Evolutionary conservation across 2,329 filamentous ascomycete species (phyloP).

Genomic region (Claviceps sp.): DNA sequence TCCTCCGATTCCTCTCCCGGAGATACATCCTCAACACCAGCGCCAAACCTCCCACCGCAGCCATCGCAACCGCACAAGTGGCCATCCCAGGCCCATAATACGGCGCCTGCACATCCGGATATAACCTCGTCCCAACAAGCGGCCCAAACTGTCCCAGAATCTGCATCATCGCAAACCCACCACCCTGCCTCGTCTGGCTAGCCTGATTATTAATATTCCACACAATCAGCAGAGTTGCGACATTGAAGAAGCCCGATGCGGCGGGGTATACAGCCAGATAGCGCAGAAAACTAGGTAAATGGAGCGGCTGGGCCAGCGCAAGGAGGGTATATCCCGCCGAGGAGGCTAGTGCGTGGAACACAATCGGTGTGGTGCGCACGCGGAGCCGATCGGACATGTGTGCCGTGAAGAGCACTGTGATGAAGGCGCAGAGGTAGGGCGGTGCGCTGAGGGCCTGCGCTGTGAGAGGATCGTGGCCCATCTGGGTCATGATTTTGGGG

Average conservation of each 20-base stretch:
- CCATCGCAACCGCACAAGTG: conserved; percentile 49
- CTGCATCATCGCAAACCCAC: conserved; percentile 70
- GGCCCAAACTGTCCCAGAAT: conserved; percentile 71
- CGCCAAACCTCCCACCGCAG: conserved; percentile 43
- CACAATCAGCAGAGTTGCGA: conserved; percentile 71
- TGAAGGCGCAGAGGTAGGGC: conserved; percentile 66
- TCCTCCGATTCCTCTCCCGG: conserved; percentile 32
- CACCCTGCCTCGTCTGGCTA: conserved; percentile 54
- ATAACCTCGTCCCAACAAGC: conserved; percentile 52
- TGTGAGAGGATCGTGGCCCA: conserved; percentile 56
- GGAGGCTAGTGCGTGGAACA: conserved; percentile 56
- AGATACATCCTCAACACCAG: conserved; percentile 40
- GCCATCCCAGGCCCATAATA: conserved; percentile 51
- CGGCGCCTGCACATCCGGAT: conserved; percentile 45
- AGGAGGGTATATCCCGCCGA: conserved; percentile 46
- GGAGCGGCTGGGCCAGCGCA: conserved; percentile 37
- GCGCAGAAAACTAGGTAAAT: conserved; percentile 34
- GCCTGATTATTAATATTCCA: conserved; percentile 84
- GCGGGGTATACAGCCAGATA: conserved; percentile 73
- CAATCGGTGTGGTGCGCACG: conserved; percentile 51
- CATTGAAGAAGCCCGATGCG: conserved; percentile 66
- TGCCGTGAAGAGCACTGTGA: conserved; percentile 57
- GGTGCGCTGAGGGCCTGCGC: conserved; percentile 71
- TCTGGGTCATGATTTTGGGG: conserved; percentile 61
- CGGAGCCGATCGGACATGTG: conserved; percentile 54